Evolutionary conservation across 495 filamentous ascomycete species (phyloP), one percentile per base, ranked within the genome.

Genomic region (Penicillium simplicissimum): DNA sequence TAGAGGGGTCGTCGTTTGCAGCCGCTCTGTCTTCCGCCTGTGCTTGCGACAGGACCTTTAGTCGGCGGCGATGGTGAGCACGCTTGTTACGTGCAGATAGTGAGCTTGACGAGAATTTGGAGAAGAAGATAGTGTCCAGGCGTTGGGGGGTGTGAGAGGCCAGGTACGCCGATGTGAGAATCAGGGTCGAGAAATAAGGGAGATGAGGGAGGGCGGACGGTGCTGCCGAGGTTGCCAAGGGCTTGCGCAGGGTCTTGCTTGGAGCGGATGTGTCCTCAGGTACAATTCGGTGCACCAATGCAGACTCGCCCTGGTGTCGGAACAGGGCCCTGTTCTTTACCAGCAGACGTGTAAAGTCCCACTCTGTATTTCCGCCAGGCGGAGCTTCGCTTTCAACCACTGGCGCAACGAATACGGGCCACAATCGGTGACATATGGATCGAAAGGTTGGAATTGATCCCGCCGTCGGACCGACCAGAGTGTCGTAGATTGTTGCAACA

Each of bases 141-240:
- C 86, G 79, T 17, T 92, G 81, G 0, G 90, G 87, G 68, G 91
- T 98, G 77, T 93, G 90, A 4, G 93, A 96, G 60, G 94, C 91
- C 5, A 98, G 85, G 75, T 97, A 98, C 21, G 93, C 87, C 52
- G 93, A 90, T 38, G 94, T 84, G 14, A 98, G 83, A 58, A 98
- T 84, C 40, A 92, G 79, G 48, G 91, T 88, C 21, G 95, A 88
- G 68, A 90, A 92, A 64, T 91, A 89, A 11, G 93, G 91, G 25
- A 97, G 67, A 54, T 72, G 71, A 10, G 75, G 76, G 7, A 79
- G 72, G 11, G 71, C 73, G 2, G 78, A 76, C n/a, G 75, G 68
- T 11, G 71, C 68, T 14, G 67, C 67, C 9, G 62, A 64, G 23
- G 81, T 63, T 25, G 69, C 59, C 21, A 67, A 34, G 8, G 73